A percentile compares a stretch with the other conserved stretches of the same genome.
Conservation (phyloP, 2,329 filamentous ascomycete genomes). For the Plenodomus tracheiphilus region DNA sequence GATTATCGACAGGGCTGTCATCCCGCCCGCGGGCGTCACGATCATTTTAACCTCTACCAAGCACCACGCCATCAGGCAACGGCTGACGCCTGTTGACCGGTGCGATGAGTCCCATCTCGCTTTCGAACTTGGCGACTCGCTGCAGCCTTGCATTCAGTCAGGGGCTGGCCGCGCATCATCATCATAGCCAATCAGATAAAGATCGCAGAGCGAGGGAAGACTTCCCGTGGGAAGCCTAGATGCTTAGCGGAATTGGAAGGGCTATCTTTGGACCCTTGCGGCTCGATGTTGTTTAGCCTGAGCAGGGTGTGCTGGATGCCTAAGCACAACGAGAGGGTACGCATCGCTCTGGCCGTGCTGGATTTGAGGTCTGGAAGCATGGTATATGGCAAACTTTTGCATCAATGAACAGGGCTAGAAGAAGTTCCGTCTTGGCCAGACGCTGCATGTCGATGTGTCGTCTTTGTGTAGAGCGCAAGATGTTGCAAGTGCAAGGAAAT, state of each 20-base stretch:
- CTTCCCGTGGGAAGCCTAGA: slow-evolving; percentile 12
- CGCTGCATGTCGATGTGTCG: too few species aligned
- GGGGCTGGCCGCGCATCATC: not conserved
- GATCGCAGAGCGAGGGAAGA: slow-evolving; percentile 9
- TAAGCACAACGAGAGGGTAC: not conserved
- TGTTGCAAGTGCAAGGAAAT: not conserved
- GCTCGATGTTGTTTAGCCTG: slow-evolving; percentile 1
- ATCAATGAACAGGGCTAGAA: too few species aligned
- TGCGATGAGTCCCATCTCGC: slow-evolving; percentile 20
- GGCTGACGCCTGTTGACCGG: slow-evolving; percentile 24
- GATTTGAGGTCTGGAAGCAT: too few species aligned
- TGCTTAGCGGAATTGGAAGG: slow-evolving; percentile 18
- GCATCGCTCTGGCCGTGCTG: not conserved
- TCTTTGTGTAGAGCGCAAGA: too few species aligned
- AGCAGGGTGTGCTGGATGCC: not conserved
- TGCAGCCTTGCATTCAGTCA: slow-evolving; percentile 20
- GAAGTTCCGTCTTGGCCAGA: too few species aligned
- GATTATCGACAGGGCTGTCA: not conserved
- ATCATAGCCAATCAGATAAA: slow-evolving; percentile 11
- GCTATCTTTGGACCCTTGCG: slow-evolving; percentile 20
- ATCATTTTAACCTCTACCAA: slow-evolving; percentile 26
- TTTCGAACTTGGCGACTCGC: slow-evolving; percentile 18
- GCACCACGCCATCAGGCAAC: slow-evolving; percentile 10
- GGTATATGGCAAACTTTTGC: too few species aligned
- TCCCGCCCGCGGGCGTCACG: slow-evolving; percentile 7